Evolutionary conservation across 1,139 yeast species (phyloP).

Genomic region (Candida anutae): DNA sequence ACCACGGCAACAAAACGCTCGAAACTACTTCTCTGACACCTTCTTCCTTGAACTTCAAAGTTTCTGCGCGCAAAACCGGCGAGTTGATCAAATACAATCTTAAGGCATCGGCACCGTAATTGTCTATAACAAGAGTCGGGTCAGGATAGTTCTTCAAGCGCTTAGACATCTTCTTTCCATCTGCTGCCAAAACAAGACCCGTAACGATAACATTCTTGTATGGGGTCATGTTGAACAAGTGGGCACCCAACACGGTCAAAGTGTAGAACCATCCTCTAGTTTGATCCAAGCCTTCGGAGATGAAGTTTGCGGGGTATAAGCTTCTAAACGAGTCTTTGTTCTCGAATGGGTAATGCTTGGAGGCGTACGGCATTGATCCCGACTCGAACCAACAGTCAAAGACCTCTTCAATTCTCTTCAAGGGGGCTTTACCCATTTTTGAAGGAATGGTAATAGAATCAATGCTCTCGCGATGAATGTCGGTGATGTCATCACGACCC

Average conservation of each 20-base stretch:
- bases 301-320: slow-evolving; percentile 93
- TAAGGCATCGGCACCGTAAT: slow-evolving; percentile 96
- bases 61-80: slow-evolving; percentile 94
- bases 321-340: slow-evolving; percentile 57
- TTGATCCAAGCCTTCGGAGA: slow-evolving; percentile 98
- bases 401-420: slow-evolving; percentile 92
- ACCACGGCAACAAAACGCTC: slow-evolving; percentile 94
- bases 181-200: slow-evolving; percentile 95
- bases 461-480: slow-evolving; percentile 87
- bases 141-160: slow-evolving; percentile 97
- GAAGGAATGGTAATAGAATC: slow-evolving; percentile 93
- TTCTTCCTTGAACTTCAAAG: slow-evolving; percentile 94
- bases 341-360: slow-evolving; percentile 95
- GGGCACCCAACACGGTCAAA: slow-evolving; percentile 90
- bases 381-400: slow-evolving; percentile 99
- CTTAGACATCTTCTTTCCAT: slow-evolving; percentile 99
- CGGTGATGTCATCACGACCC: slow-evolving; percentile 75
- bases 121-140: slow-evolving; percentile 71
- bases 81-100: slow-evolving; percentile 94
- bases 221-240: slow-evolving; percentile 85
- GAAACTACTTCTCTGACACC: slow-evolving; percentile 98
- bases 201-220: slow-evolving; percentile 92
- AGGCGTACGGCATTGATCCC: slow-evolving; percentile 98
- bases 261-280: slow-evolving; percentile 99
- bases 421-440: slow-evolving; percentile 76